A percentile compares a stretch with the other conserved stretches of the same genome.
Evolutionary conservation across 371 early-diverging fungal species (phyloP).

Genomic region (Choanephora cucurbitarum): DNA sequence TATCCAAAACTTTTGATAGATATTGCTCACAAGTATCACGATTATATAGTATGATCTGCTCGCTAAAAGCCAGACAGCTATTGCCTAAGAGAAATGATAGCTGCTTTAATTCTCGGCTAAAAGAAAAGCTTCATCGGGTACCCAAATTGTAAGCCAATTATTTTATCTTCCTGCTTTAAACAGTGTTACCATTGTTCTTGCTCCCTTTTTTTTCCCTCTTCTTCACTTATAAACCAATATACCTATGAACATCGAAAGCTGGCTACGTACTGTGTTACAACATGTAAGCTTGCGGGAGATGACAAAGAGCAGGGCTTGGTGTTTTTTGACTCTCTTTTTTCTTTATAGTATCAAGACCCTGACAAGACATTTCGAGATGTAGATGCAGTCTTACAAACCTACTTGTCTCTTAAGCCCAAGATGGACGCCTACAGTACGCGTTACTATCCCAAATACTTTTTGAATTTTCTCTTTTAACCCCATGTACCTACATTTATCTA

Average conservation of each 20-base stretch:
- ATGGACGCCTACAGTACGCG: slow-evolving; percentile 72
- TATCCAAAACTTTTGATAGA: no score
- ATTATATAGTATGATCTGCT: no score
- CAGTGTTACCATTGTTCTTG: no score
- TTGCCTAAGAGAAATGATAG: no score
- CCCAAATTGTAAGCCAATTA: no score
- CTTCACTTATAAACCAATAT: background rate
- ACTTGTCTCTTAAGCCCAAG: slow-evolving; percentile 68
- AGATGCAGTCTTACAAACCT: slow-evolving; percentile 65
- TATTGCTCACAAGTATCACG: no score
- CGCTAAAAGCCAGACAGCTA: no score
- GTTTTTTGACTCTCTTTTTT: background rate
- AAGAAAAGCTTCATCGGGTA: no score
- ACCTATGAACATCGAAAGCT: slow-evolving; percentile 28
- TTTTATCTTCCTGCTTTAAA: no score
- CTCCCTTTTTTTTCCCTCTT: no score
- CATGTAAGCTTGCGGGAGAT: slow-evolving; percentile 15
- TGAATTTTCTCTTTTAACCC: background rate
- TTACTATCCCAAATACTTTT: background rate
- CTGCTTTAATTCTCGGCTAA: no score
- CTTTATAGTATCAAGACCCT: slow-evolving; percentile 61
- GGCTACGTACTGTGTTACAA: slow-evolving; percentile 31
- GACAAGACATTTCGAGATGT: slow-evolving; percentile 72
- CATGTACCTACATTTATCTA: background rate
- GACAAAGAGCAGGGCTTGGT: no score